Percentiles rank a stretch among this genome's conserved stretches.
phyloP scores from a whole-genome alignment of 2,329 filamentous ascomycete genomes.

The Setomelanomma holmii region DNA sequence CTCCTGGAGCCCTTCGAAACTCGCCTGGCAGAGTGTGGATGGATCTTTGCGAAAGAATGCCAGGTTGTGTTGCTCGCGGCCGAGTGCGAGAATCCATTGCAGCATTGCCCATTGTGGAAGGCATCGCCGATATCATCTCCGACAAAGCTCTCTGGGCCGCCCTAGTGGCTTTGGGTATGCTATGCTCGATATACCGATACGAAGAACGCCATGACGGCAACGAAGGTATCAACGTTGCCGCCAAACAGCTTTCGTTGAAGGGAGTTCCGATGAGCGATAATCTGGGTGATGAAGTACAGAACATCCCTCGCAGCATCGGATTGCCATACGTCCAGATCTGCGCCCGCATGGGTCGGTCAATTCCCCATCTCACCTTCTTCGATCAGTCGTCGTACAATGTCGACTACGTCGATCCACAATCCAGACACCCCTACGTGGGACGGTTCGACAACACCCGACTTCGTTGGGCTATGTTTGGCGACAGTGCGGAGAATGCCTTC shows the following conservation, averaged over 20 bases:
- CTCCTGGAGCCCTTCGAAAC: conserved; percentile 55
- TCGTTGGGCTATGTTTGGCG: conserved; percentile 35
- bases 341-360: conserved; percentile 59
- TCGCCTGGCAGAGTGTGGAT: conserved; percentile 63
- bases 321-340: conserved; percentile 63
- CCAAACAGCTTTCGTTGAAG: conserved; percentile 43
- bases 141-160: conserved; percentile 63
- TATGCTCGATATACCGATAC: conserved; percentile 63
- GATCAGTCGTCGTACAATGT: conserved; percentile 64
- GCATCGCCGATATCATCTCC: conserved; percentile 59
- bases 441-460: conserved; percentile 33
- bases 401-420: conserved; percentile 58
- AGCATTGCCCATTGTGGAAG: conserved; percentile 58
- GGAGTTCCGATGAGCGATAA: conserved; percentile 60
- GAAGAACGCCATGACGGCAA: conserved; percentile 62
- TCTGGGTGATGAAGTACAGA: conserved; percentile 59
- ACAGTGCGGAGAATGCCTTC: conserved; percentile 33
- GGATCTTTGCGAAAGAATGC: conserved; percentile 62
- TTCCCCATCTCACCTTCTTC: conserved; percentile 62
- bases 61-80: conserved; percentile 59
- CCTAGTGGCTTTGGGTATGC: conserved; percentile 60
- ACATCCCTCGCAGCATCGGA: conserved; percentile 59
- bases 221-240: conserved; percentile 55
- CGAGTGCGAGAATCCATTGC: conserved; percentile 60
- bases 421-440: conserved; percentile 56